Base-by-base conservation (phyloP, 1,284 basidiomycete species). In the Limonomyces culmigenus region DNA sequence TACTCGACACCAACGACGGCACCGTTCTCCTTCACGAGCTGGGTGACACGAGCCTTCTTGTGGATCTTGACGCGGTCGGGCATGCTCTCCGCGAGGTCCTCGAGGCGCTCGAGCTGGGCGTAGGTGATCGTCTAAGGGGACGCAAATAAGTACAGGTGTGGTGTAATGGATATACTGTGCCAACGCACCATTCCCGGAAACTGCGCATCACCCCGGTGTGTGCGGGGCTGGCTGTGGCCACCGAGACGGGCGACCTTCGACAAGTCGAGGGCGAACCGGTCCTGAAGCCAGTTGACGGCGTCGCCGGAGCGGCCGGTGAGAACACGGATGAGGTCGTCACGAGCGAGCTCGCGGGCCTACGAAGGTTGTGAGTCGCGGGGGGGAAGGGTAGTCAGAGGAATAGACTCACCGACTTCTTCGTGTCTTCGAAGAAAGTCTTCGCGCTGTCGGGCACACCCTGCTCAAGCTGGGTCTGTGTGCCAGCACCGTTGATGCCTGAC, bases 241-340 rank as follows among this genome's bases (percentile, higher is more conserved):
- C 92, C 92, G 32, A 97, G 77, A 53, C 92, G 84, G 18, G 89
- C 76, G 45, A 97, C 88, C 63, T 95, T 91, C 54, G 84, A 88
- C 32, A 97, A 74, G 53, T 97, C 93, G 41, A 98, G 81, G 35
- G 59, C 63, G 56, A 93, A 93, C 56, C 76, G 81, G 63, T 76
- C 69, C 52, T 85, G 78, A 29, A 97, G 70, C 91, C 93, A 97
- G 65, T 95, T 86, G 55, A 98, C 92, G 33, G 93, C 93, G 50
- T 93, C 88, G 33, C 80, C 93, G 5, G 92, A 96, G 45, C 81
- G 79, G 41, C 88, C 86, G 20, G 93, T 96, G 45, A 98, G 76
- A 39, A 97, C 93, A 38, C 71, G 72, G 59, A 98, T 97, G 41
- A 98, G 72, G 54, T 95, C 91, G 51, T 95, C 91, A 34, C 93